A percentile compares a stretch with the other conserved stretches of the same genome.
These are phyloP conservation scores for Wickerhamiella bombiphila DNA, from an alignment of 805 yeast species.

Conservation along the genomic window DNA sequence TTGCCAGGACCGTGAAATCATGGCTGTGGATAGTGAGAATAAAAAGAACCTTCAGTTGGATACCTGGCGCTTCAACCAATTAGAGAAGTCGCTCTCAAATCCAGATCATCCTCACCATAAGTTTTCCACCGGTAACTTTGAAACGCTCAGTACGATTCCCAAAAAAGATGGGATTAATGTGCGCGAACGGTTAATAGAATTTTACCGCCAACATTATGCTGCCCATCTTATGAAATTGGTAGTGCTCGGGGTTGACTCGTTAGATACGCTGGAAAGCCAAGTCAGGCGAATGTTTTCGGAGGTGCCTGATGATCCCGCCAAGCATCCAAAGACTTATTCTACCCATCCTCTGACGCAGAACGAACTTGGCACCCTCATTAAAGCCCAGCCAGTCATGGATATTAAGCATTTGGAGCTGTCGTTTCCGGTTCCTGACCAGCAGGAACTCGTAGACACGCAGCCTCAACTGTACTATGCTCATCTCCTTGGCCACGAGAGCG, in stretches of 20 bases:
- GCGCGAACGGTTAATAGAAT: slow-evolving; percentile 65
- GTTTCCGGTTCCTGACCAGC: slow-evolving; percentile 66
- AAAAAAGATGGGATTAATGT: slow-evolving; percentile 47
- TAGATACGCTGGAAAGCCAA: slow-evolving; percentile 61
- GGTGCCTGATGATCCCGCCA: slow-evolving; percentile 36
- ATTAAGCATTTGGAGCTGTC: slow-evolving; percentile 47
- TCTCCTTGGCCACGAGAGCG: slow-evolving; percentile 82
- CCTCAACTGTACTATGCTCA: slow-evolving; percentile 67
- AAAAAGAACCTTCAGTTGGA: slow-evolving; percentile 88
- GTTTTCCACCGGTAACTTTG: slow-evolving; percentile 78
- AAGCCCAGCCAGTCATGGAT: slow-evolving; percentile 75
- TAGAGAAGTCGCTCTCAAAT: slow-evolving; percentile 62
- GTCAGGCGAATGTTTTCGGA: slow-evolving; percentile 48
- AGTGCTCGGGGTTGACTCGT: slow-evolving; percentile 64
- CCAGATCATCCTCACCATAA: slow-evolving; percentile 70
- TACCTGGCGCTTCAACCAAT: slow-evolving; percentile 73
- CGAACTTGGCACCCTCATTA: slow-evolving; percentile 39
- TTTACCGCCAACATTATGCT: slow-evolving; percentile 59
- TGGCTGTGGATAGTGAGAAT: slow-evolving; percentile 92
- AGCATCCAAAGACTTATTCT: slow-evolving; percentile 22
- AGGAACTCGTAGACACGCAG: slow-evolving; percentile 46
- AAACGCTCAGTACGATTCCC: slow-evolving; percentile 61
- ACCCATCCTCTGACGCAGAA: slow-evolving; percentile 37
- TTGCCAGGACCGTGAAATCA: slow-evolving; percentile 82
- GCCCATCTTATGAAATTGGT: slow-evolving; percentile 81